Percentiles rank a stretch among this genome's conserved stretches.
These are phyloP conservation scores for Podospora conica DNA, from an alignment of 495 filamentous ascomycete species.

Conservation along the genomic window DNA sequence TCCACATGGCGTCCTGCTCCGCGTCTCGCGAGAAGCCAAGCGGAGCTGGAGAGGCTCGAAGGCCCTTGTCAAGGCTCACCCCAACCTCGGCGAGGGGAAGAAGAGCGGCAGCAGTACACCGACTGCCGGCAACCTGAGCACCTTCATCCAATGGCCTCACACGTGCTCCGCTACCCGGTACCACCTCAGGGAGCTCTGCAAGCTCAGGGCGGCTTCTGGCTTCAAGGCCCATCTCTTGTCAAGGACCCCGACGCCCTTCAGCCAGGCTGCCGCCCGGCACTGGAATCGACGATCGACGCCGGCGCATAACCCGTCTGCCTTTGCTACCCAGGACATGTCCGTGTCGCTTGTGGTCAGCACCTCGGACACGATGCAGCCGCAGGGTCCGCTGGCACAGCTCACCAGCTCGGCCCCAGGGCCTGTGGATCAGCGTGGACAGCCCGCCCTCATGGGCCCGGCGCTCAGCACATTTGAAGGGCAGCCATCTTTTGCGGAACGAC, in stretches of 20 bases:
- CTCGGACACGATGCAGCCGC: constrained; percentile 68
- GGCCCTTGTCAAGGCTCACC: constrained; percentile 25
- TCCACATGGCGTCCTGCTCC: constrained; percentile 81
- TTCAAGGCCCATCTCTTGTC: constrained; percentile 57
- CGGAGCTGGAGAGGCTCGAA: constrained; percentile 71
- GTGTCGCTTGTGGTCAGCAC: constrained; percentile 78
- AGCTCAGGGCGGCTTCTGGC: constrained; percentile 66
- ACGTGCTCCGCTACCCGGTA: constrained; percentile 73
- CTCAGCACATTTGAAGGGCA: constrained; percentile 20
- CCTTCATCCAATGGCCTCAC: constrained; percentile 66
- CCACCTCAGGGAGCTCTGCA: constrained; percentile 78
- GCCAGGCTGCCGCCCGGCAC: constrained; percentile 46
- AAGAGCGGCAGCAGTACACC: constrained; percentile 66
- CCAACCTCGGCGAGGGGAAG: constrained; percentile 17
- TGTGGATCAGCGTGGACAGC: constrained; percentile 5
- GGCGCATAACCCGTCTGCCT: constrained; percentile 30
- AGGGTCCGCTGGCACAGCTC: constrained; percentile 60
- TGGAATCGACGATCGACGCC: constrained; percentile 38
- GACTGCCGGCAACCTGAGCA: constrained; percentile 38
- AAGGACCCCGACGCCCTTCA: constrained; percentile 67
- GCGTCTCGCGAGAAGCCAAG: constrained; percentile 80
- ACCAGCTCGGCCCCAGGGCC: constrained; percentile 33
- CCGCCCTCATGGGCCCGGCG: constrained; percentile 1
- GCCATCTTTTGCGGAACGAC: constrained; percentile 29
- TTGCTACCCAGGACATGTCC: constrained; percentile 72